Evolutionary conservation across 352 stramenopile species (phyloP).

Genomic region (Pythium biforme): DNA sequence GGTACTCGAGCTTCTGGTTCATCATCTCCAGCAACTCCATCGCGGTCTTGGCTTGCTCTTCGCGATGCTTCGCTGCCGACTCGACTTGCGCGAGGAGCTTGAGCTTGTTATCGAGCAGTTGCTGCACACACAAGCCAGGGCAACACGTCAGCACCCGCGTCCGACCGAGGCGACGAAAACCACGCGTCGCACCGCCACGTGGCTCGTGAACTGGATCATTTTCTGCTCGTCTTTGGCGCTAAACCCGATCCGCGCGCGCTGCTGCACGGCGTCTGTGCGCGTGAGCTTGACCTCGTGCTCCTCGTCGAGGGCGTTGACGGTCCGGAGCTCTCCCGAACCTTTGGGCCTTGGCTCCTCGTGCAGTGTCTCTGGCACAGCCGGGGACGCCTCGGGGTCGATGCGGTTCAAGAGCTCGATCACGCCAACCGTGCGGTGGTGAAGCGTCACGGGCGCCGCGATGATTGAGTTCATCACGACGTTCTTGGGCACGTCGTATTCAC

Average conservation of each 20-base stretch:
- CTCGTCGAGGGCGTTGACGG: slow-evolving; percentile 9
- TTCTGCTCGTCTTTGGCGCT: slow-evolving; percentile 64
- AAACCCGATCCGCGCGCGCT: slow-evolving; percentile 34
- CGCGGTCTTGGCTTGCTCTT: slow-evolving; percentile 45
- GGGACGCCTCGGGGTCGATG: slow-evolving; percentile 29
- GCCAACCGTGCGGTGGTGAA: slow-evolving; percentile 52
- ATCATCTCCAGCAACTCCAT: slow-evolving; percentile 61
- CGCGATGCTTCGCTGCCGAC: slow-evolving; percentile 40
- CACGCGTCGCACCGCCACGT: slow-evolving; percentile 38
- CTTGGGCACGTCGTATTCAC: slow-evolving; percentile 59
- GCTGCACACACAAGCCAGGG: slow-evolving; percentile 18
- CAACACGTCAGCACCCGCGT: not conserved
- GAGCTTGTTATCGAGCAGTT: slow-evolving; percentile 49
- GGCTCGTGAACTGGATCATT: slow-evolving; percentile 59
- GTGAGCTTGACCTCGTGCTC: slow-evolving; percentile 40
- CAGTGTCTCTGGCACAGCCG: not conserved
- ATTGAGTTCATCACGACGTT: slow-evolving; percentile 53
- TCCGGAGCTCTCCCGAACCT: not conserved
- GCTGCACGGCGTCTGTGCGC: slow-evolving; percentile 32
- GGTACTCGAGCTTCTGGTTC: slow-evolving; percentile 39
- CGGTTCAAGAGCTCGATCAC: slow-evolving; percentile 67
- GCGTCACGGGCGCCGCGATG: slow-evolving; percentile 48
- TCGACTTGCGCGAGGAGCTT: slow-evolving; percentile 36
- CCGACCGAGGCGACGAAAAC: not conserved
- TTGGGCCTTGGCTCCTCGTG: not conserved